Conservation (phyloP, 345 rosid species). For the Citrus glauca region DNA sequence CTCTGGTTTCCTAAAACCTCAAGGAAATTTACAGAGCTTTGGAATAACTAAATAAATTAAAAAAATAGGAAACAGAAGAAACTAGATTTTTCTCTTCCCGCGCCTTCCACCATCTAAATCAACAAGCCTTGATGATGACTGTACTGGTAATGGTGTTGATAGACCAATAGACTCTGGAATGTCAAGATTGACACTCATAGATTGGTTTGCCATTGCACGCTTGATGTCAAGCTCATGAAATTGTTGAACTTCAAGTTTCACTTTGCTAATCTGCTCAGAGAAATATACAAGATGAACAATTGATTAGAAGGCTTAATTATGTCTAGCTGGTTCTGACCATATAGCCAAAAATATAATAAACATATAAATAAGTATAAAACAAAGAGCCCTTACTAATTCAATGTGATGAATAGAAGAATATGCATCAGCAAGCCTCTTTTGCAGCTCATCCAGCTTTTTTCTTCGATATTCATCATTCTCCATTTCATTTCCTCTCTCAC, state of each 20-base stretch:
- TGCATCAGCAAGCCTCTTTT: conserved; percentile 82
- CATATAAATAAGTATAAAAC: not conserved
- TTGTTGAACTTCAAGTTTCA: conserved; percentile 47
- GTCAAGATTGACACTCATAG: conserved; percentile 62
- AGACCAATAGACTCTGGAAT: conserved; percentile 89
- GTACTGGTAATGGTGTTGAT: conserved; percentile 41
- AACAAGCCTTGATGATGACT: conserved; percentile 53
- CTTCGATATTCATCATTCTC: conserved; percentile 83
- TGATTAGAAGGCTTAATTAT: not conserved
- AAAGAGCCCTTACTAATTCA: conserved; percentile 53
- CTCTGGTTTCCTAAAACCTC: not conserved
- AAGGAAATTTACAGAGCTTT: conserved; percentile 3
- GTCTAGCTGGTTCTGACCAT: not conserved
- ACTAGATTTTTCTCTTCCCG: conserved; percentile 47
- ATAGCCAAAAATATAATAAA: not conserved
- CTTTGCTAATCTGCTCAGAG: conserved; percentile 58
- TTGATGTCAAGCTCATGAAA: conserved; percentile 38
- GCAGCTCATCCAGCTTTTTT: conserved; percentile 74
- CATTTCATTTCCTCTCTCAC: conserved; percentile 81
- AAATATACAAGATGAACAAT: conserved; percentile 10
- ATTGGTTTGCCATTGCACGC: conserved; percentile 37
- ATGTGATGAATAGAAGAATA: conserved; percentile 82
- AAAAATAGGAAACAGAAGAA: not conserved
- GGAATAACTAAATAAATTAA: not conserved
- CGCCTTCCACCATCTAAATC: conserved; percentile 53